Conservation (phyloP, 495 filamentous ascomycete species). For the Lasiosphaeria ovina region DNA sequence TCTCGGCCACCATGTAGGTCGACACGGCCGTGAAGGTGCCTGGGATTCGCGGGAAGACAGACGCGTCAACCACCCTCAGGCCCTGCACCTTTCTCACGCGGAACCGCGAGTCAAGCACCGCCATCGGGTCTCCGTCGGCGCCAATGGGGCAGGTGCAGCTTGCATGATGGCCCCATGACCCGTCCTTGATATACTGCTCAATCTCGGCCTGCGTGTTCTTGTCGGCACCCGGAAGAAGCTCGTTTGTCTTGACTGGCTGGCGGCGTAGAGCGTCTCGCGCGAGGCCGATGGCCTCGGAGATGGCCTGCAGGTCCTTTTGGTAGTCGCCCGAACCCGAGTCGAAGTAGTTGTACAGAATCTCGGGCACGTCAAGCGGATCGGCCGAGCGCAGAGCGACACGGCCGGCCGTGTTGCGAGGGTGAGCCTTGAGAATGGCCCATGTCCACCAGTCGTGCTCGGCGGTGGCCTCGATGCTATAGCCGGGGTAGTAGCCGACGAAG, state of each 20-base stretch:
- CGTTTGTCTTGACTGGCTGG: conserved; percentile 36
- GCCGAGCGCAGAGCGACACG: conserved; percentile 48
- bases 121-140: conserved; percentile 50
- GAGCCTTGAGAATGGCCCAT: conserved; percentile 54
- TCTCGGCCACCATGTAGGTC: conserved; percentile 61
- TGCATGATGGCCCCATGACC: conserved; percentile 61
- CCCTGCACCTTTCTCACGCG: conserved; percentile 55
- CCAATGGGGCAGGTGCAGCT: conserved; percentile 59
- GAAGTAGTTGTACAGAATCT: conserved; percentile 57
- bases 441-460: conserved; percentile 40
- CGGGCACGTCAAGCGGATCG: conserved; percentile 54
- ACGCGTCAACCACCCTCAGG: conserved; percentile 61
- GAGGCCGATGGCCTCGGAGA: conserved; percentile 48
- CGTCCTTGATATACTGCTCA: conserved; percentile 48
- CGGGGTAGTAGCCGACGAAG: conserved; percentile 54
- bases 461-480: conserved; percentile 32
- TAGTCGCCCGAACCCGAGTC: conserved; percentile 28
- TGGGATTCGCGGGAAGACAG: conserved; percentile 55
- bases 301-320: conserved; percentile 43
- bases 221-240: conserved; percentile 50
- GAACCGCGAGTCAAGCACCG: conserved; percentile 59
- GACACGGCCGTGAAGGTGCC: conserved; percentile 54
- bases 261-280: conserved; percentile 41
- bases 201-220: conserved; percentile 40
- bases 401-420: conserved; percentile 51